Base-by-base conservation (phyloP, 2,329 filamentous ascomycete genomes). In the Emergomyces africanus region DNA sequence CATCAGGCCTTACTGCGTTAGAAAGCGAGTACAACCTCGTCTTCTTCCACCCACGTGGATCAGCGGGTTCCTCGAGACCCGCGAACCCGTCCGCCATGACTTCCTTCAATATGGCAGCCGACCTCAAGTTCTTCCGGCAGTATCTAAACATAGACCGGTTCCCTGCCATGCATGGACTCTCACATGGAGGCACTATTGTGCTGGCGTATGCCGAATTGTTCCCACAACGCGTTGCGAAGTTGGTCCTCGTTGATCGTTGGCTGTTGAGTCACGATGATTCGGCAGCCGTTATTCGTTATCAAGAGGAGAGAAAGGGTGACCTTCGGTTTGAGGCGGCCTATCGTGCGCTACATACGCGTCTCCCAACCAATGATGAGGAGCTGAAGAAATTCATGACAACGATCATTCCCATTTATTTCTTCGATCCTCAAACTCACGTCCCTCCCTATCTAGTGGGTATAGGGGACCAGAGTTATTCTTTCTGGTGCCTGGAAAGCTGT, bases 41-140 rank as follows among this genome's bases (percentile, higher is more conserved):
- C 42, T 67, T 65, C 60, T 65, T 66, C 50, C 64, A 67, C 44
- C 67, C 67, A 0, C 67, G 68, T 10, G 68, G 68, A 5, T 67
- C 68, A 48, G 61, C 55, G n/a, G 55, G 59, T 1, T 67, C 65
- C 8, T 61, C 61, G 0, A 54, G 59, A 8, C 64, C 66, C 1
- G 5, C 15, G 9, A 33, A 60, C 39, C 15, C 39, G 4, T n/a
- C 48, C 5, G 12, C 59, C 23, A 69, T 70, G 67, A 61, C 61
- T 49, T 61, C 54, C 10, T 64, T 65, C 35, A 57, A 65, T 57
- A 63, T 65, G 64, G 63, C 61, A 9, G 58, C 53, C 3, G 68
- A 69, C 49, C 61, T 70, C 9, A 67, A 70, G 39, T 58, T 62
- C 4, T 64, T 69, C 12, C 67, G 68, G 28, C 28, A 39, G 9